phyloP scores from a whole-genome alignment of 2,329 filamentous ascomycete species.

The Cladophialophora psammophila region DNA sequence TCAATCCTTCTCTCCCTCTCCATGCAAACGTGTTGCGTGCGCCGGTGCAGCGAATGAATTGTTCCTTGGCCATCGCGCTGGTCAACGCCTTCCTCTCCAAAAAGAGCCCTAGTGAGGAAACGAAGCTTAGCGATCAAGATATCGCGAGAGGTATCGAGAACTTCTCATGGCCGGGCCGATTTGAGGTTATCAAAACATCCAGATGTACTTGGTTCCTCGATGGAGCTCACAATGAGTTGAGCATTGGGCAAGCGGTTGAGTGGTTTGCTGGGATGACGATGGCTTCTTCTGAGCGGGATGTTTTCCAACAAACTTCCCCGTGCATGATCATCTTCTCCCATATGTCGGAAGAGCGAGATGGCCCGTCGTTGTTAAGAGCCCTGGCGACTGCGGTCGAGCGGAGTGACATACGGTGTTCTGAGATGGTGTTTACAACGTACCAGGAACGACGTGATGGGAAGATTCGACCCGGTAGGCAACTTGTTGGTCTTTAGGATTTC shows the following conservation, averaged over 20 bases:
- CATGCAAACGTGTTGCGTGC: not conserved
- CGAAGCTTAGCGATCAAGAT: not conserved
- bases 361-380: conserved; percentile 6
- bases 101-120: conserved; percentile 6
- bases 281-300: not conserved
- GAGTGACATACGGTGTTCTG: not conserved
- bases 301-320: not conserved
- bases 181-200: conserved; percentile 4
- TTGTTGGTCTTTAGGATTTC: not conserved
- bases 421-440: conserved; percentile 20
- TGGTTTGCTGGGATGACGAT: conserved; percentile 12
- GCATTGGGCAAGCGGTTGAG: conserved; percentile 18
- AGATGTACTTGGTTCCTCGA: conserved; percentile 18
- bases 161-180: conserved; percentile 17
- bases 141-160: conserved; percentile 16
- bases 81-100: conserved; percentile 8
- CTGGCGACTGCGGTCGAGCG: conserved; percentile 7
- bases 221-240: conserved; percentile 24
- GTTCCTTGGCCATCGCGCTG: conserved; percentile 17
- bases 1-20: conserved; percentile 10
- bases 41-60: conserved; percentile 19
- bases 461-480: conserved; percentile 13
- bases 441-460: conserved; percentile 15
- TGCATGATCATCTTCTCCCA: conserved; percentile 22
- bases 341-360: conserved; percentile 14